phyloP scores from a whole-genome alignment of 768 basidiomycete species.

The Sarcodon aspratus region DNA sequence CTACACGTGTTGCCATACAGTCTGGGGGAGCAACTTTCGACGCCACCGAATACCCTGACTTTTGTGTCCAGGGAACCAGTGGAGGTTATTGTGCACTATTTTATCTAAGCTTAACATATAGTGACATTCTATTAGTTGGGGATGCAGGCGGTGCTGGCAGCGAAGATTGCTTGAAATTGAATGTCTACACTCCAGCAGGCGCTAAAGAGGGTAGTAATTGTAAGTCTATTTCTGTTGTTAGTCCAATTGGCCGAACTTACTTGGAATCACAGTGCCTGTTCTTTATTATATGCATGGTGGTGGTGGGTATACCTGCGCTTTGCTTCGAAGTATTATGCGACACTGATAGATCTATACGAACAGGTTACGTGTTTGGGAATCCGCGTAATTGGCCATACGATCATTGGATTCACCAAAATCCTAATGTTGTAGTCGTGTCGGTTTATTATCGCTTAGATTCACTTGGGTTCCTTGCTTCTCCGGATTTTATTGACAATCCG shows the following conservation, averaged over 20 bases:
- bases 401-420: conserved; percentile 51
- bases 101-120: conserved; percentile 24
- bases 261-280: conserved; percentile 19
- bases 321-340: too few species aligned
- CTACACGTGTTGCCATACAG: conserved; percentile 25
- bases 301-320: not conserved
- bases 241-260: not conserved
- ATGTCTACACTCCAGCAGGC: conserved; percentile 45
- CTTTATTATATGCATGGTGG: conserved; percentile 31
- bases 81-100: conserved; percentile 7
- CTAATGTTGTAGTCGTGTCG: conserved; percentile 51
- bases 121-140: conserved; percentile 21
- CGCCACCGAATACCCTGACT: conserved; percentile 41
- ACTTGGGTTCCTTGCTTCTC: conserved; percentile 49
- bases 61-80: conserved; percentile 41
- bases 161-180: conserved; percentile 60
- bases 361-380: conserved; percentile 45
- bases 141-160: conserved; percentile 54
- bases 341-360: too few species aligned
- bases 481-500: conserved; percentile 26
- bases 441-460: conserved; percentile 55
- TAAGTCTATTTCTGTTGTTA: conserved; percentile 16
- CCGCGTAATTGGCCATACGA: conserved; percentile 59
- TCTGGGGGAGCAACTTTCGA: conserved; percentile 31
- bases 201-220: conserved; percentile 34